These are phyloP conservation scores for Rhododendron ferrugineum DNA, from an alignment of 148 eudicot genomes.

Conservation along the genomic window DNA sequence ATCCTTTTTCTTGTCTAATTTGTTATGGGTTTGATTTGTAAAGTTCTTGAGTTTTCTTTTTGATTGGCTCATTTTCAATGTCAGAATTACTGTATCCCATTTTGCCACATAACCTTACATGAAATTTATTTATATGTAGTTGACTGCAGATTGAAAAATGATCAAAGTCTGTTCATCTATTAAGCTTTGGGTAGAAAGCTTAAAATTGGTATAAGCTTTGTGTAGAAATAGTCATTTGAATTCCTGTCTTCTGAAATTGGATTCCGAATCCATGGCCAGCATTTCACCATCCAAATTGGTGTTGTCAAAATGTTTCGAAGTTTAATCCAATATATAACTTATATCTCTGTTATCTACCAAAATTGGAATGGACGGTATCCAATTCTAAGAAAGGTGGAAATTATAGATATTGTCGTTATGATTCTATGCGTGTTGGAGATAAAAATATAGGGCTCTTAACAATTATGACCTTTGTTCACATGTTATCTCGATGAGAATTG, in stretches of 20 bases:
- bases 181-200: too few species aligned
- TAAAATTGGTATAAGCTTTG: neutral
- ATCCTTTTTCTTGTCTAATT: neutral
- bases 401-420: too few species aligned
- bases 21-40: constrained; percentile 15
- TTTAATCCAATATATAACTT: too few species aligned
- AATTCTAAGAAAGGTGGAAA: neutral
- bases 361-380: neutral
- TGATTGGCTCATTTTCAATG: neutral
- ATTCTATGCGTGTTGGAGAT: neutral
- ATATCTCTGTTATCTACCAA: too few species aligned
- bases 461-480: too few species aligned
- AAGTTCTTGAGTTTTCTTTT: neutral
- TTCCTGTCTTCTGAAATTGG: neutral
- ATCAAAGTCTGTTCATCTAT: neutral
- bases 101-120: neutral
- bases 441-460: too few species aligned
- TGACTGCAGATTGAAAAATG: neutral
- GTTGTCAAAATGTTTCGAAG: neutral
- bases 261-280: neutral
- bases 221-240: neutral
- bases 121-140: neutral
- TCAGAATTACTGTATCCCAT: neutral
- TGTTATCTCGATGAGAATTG: too few species aligned
- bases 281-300: neutral